phyloP scores from a whole-genome alignment of 78 protist genomes.

The Goniomonas avonlea region DNA sequence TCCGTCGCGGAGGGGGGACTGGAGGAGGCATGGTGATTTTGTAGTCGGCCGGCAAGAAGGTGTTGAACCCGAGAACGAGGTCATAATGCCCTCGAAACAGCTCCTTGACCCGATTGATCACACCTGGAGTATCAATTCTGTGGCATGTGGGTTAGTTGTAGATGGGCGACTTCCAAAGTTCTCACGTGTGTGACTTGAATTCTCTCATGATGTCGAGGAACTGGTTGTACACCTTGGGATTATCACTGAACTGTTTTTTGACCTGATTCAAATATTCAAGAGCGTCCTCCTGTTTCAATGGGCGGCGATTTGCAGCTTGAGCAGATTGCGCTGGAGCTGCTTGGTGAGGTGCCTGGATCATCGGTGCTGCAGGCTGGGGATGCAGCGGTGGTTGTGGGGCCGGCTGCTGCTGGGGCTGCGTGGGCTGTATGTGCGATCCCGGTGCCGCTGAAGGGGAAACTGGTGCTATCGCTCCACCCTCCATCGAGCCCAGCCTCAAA shows the following conservation, averaged over 20 bases:
- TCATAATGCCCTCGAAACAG: conserved; percentile 74
- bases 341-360: too few relatives aligned
- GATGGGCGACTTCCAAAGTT: too few relatives aligned
- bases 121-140: conserved; percentile 82
- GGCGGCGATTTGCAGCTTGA: not conserved
- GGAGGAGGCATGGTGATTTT: conserved; percentile 53
- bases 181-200: conserved; percentile 57
- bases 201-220: conserved; percentile 90
- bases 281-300: not conserved
- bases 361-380: too few relatives aligned
- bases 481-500: too few relatives aligned
- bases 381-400: too few relatives aligned
- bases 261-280: conserved; percentile 39
- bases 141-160: too few relatives aligned
- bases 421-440: too few relatives aligned
- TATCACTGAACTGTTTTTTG: conserved; percentile 68
- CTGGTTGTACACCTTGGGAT: conserved; percentile 74
- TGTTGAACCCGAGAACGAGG: conserved; percentile 82
- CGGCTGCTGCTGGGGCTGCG: too few relatives aligned
- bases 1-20: not conserved
- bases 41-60: conserved; percentile 84
- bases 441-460: too few relatives aligned
- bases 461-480: too few relatives aligned
- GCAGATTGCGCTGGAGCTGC: too few relatives aligned
- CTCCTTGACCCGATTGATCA: conserved; percentile 66